Conservation (phyloP, 2,329 filamentous ascomycete species). For the Metarhizium robertsii region DNA sequence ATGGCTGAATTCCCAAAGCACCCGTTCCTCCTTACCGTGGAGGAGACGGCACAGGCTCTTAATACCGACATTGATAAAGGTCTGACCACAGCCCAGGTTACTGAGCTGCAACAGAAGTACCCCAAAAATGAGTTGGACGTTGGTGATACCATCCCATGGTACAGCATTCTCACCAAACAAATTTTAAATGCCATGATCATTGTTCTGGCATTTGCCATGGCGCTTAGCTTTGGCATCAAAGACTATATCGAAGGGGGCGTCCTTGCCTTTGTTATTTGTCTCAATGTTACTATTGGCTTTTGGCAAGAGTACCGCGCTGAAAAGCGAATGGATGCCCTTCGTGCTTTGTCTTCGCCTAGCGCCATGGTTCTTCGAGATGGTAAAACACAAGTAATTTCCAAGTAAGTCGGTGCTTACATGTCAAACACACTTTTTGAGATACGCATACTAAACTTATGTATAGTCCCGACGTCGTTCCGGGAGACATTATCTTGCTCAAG, state of each 20-base stretch:
- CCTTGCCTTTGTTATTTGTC: constrained; percentile 55
- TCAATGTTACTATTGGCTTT: constrained; percentile 62
- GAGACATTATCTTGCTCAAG: constrained; percentile 58
- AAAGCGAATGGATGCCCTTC: constrained; percentile 56
- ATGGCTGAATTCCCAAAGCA: constrained; percentile 39
- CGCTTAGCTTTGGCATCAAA: constrained; percentile 55
- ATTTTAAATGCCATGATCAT: constrained; percentile 72
- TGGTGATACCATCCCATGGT: constrained; percentile 56
- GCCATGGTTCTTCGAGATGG: constrained; percentile 53
- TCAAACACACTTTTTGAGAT: not conserved
- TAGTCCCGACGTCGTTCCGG: constrained; percentile 57
- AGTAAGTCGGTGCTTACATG: constrained; percentile 31
- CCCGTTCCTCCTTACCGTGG: constrained; percentile 50
- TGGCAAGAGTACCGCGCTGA: constrained; percentile 56
- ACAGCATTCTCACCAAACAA: constrained; percentile 65
- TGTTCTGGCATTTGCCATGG: constrained; percentile 69
- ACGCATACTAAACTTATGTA: constrained; percentile 8
- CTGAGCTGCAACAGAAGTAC: constrained; percentile 47
- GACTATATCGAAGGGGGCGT: constrained; percentile 62
- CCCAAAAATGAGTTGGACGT: constrained; percentile 64
- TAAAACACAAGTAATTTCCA: constrained; percentile 45
- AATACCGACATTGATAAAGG: constrained; percentile 59
- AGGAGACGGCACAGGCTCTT: constrained; percentile 54
- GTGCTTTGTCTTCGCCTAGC: constrained; percentile 53
- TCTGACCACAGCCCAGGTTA: constrained; percentile 50